phyloP scores from a whole-genome alignment of 176 grass and related monocot genomes.

The Thalia dealbata region DNA sequence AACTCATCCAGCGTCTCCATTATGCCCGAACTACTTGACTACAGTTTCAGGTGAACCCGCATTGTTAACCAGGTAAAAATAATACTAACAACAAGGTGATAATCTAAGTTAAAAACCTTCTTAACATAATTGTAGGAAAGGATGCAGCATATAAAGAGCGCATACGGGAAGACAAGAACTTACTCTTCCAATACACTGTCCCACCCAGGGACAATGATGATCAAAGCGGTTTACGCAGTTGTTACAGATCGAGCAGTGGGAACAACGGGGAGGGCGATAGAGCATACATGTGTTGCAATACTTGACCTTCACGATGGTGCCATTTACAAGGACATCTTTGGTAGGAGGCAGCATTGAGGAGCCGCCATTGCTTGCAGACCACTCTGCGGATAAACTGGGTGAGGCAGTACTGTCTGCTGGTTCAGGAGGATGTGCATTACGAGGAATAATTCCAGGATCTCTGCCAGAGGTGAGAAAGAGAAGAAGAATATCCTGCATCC shows the following conservation, averaged over 20 bases:
- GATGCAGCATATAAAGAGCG: background rate
- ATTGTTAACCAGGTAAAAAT: no score
- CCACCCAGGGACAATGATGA: constrained; percentile 94
- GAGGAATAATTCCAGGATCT: constrained; percentile 80
- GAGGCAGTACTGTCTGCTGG: constrained; percentile 25
- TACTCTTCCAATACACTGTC: constrained; percentile 92
- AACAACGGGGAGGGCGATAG: constrained; percentile 73
- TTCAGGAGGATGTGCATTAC: constrained; percentile 58
- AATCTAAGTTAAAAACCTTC: background rate
- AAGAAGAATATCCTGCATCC: constrained; percentile 48
- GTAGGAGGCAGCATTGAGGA: constrained; percentile 36
- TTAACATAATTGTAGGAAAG: background rate
- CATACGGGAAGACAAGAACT: background rate
- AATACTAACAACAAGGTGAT: no score
- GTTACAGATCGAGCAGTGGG: constrained; percentile 92
- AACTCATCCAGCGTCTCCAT: no score
- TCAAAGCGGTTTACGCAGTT: constrained; percentile 92
- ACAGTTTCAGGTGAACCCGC: no score
- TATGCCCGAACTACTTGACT: no score
- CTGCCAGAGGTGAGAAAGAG: constrained; percentile 73
- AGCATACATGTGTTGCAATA: constrained; percentile 96
- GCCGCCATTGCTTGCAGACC: background rate
- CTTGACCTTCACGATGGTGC: constrained; percentile 63
- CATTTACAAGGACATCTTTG: constrained; percentile 66
- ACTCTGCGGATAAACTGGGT: constrained; percentile 6